Conservation (phyloP, 805 yeast species). For the Saturnispora sekii region DNA sequence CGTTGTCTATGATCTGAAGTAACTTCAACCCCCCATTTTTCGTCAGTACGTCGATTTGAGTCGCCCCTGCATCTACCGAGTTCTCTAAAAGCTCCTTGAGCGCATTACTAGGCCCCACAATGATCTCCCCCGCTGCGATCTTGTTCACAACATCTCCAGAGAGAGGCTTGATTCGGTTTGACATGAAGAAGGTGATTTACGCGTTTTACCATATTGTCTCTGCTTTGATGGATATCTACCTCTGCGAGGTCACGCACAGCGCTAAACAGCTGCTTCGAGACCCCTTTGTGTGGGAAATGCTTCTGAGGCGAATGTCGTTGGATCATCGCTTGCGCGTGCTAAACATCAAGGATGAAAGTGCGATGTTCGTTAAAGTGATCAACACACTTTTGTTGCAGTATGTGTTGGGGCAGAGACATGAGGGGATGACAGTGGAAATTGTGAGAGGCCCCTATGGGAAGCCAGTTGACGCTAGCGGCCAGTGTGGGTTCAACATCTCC, state of each 20-base stretch:
- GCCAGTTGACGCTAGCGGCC: slow-evolving; percentile 32
- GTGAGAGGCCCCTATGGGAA: slow-evolving; percentile 41
- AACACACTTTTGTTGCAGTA: slow-evolving; percentile 37
- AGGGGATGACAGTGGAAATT: slow-evolving; percentile 19
- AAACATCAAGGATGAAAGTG: slow-evolving; percentile 28
- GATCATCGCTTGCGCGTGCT: slow-evolving; percentile 33
- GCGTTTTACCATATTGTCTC: not conserved
- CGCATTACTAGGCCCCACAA: slow-evolving; percentile 90
- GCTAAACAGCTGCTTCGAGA: slow-evolving; percentile 6
- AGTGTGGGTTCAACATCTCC: slow-evolving; percentile 45
- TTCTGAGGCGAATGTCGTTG: slow-evolving; percentile 18
- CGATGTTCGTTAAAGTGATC: slow-evolving; percentile 32
- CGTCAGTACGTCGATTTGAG: slow-evolving; percentile 66
- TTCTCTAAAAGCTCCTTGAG: slow-evolving; percentile 88
- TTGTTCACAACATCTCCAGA: slow-evolving; percentile 70
- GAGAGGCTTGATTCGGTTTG: slow-evolving; percentile 29
- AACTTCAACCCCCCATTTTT: slow-evolving; percentile 88
- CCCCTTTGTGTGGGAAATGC: slow-evolving; percentile 14
- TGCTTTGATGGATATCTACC: slow-evolving; percentile 3
- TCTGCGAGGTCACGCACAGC: not conserved
- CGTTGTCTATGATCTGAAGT: slow-evolving; percentile 84
- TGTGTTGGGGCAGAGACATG: slow-evolving; percentile 27
- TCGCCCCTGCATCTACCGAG: slow-evolving; percentile 76
- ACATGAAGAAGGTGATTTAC: not conserved
- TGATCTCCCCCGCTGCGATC: slow-evolving; percentile 97